Evolutionary conservation across 306 rosid genomes (phyloP), one percentile per base, ranked within the genome.

Genomic region (Macrotyloma uniflorum): DNA sequence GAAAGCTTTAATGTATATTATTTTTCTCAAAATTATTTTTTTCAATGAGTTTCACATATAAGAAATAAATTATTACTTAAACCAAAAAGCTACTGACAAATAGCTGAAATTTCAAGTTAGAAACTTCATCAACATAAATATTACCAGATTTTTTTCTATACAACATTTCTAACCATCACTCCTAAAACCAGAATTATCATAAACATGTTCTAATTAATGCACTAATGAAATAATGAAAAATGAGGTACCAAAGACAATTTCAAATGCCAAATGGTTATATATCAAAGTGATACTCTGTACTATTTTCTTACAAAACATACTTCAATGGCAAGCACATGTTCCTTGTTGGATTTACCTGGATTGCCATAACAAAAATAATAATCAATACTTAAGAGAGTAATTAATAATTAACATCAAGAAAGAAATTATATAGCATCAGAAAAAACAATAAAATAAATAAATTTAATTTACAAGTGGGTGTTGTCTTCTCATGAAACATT

Each of bases 321-420:
- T 59, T 58, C 38, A 58, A 13, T 59, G 66, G 40, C 66, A 14
- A 26, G 40, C 66, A 59, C 66, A 28, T 59, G 66, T 14, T 59
- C 22, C 40, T 59, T 6, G 20, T 59, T 13, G 19, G 64, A 59
- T 59, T 16, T 28, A 58, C 26, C 33, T 24, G 64, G 22, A 11
- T 23, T 57, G 6, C 36, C 40, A 28, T 15, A n/a, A n/a, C n/a
- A n/a, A n/a, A n/a, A n/a, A 13, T 10, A 23, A 57, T 12, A 3
- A 23, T 26, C 64, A 57, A 23, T 55, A 4, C n/a, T 10, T 55
- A 7, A 55, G n/a, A 55, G 23, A 55, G 33, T 55, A 55, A 55
- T 55, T 23, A 23, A 55, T 55, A 51, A 54, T 54, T 54, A 51
- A 51, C 1, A 54, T 9, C 22, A 57, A 57, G n/a, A n/a, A 23